A percentile compares a stretch with the other conserved stretches of the same genome.
These are phyloP conservation scores for Ophiorrhiza pumila DNA, from an alignment of 257 asterid genomes.

Conservation along the genomic window DNA sequence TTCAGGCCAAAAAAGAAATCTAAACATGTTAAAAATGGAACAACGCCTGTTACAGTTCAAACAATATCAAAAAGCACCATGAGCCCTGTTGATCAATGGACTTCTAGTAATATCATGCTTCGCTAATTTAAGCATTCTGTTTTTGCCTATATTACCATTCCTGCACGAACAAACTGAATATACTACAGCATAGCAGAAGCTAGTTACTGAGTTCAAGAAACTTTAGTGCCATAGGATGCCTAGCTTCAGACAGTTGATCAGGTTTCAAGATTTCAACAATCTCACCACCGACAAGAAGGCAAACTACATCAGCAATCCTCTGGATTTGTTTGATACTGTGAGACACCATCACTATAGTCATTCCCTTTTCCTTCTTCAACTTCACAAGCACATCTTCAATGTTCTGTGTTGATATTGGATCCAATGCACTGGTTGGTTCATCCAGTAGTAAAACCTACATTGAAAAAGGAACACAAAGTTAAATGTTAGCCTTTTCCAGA, in stretches of 20 bases:
- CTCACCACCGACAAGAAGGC: slow-evolving; percentile 67
- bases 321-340: slow-evolving; percentile 74
- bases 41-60: no score
- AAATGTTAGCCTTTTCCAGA: neutral
- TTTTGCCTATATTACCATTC: neutral
- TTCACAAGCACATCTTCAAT: slow-evolving; percentile 61
- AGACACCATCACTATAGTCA: slow-evolving; percentile 65
- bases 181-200: slow-evolving; percentile 9
- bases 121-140: neutral
- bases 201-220: slow-evolving; percentile 71
- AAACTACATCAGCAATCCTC: slow-evolving; percentile 67
- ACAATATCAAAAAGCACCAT: no score
- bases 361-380: slow-evolving; percentile 53
- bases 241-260: slow-evolving; percentile 58
- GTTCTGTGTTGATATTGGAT: slow-evolving; percentile 77
- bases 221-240: slow-evolving; percentile 73
- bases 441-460: slow-evolving; percentile 68
- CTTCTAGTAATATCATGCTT: no score
- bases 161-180: neutral
- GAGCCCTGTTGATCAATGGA: no score
- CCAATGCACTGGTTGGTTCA: slow-evolving; percentile 87
- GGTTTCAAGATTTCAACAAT: slow-evolving; percentile 68
- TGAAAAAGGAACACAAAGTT: neutral
- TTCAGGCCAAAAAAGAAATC: no score
- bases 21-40: no score